Percentiles rank a stretch among this genome's conserved stretches.
Conservation (phyloP, 257 asterid species). For the Primulina huaijiensis region DNA sequence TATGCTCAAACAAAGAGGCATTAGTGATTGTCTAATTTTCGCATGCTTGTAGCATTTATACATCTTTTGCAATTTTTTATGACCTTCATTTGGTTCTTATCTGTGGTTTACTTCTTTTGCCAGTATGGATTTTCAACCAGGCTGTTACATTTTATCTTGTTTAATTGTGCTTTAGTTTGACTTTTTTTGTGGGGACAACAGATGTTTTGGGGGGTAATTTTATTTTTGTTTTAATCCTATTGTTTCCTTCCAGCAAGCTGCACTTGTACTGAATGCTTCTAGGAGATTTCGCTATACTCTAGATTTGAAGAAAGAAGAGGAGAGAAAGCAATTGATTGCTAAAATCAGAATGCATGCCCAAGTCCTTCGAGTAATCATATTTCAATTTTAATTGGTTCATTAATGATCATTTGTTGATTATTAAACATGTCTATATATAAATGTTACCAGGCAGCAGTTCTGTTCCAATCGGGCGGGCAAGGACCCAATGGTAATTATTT, state of each 20-base stretch:
- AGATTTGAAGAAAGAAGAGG: constrained; percentile 92
- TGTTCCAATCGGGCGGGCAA: constrained; percentile 71
- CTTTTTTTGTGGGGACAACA: not conserved
- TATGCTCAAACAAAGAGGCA: not conserved
- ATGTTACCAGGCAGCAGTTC: constrained; percentile 81
- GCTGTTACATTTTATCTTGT: constrained; percentile 5
- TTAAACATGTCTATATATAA: constrained; percentile 22
- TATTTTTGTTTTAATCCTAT: constrained; percentile 6
- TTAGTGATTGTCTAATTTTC: not conserved
- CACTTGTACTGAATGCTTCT: constrained; percentile 89
- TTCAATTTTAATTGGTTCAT: constrained; percentile 16
- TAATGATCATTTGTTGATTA: constrained; percentile 18
- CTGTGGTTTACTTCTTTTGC: not conserved
- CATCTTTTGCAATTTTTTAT: not conserved
- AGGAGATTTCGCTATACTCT: constrained; percentile 89
- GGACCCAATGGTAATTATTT: constrained; percentile 46
- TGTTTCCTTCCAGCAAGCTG: constrained; percentile 80
- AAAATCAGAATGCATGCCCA: constrained; percentile 89
- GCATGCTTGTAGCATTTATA: not conserved
- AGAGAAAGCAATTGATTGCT: constrained; percentile 65
- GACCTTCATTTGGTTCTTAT: not conserved
- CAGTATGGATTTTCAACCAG: not conserved
- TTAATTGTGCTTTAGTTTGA: constrained; percentile 1
- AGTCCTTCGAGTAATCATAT: constrained; percentile 72
- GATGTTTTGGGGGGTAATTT: not conserved